A percentile compares a stretch with the other conserved stretches of the same genome.
Evolutionary conservation across 257 asterid species (phyloP).

Genomic region (Cordia subcordata): DNA sequence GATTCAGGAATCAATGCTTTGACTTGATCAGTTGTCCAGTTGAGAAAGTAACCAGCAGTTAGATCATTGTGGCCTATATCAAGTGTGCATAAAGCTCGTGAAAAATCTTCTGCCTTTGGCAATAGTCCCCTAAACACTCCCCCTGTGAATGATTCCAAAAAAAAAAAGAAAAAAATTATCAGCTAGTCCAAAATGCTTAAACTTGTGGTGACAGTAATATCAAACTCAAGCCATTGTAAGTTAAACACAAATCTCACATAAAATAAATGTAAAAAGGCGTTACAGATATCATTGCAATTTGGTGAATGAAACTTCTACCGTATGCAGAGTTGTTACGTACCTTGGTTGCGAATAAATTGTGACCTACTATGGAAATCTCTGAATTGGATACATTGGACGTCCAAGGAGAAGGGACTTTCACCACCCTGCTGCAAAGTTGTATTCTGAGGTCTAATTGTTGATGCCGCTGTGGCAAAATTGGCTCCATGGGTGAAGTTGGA

Average conservation of each 20-base stretch:
- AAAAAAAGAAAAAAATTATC: background rate
- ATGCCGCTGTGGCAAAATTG: conserved; percentile 89
- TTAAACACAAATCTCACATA: too few relatives aligned
- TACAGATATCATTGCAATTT: too few relatives aligned
- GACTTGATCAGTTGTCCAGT: conserved; percentile 72
- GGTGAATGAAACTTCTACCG: too few relatives aligned
- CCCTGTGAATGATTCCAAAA: conserved; percentile 24
- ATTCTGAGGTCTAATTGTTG: conserved; percentile 76
- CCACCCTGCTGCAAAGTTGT: conserved; percentile 72
- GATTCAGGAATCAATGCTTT: conserved; percentile 60
- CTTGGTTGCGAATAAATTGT: conserved; percentile 40
- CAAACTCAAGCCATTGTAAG: too few relatives aligned
- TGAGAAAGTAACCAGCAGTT: conserved; percentile 65
- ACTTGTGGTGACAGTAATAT: too few relatives aligned
- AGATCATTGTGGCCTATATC: conserved; percentile 91
- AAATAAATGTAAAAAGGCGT: too few relatives aligned
- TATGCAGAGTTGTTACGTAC: conserved; percentile 13
- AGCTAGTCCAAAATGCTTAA: too few relatives aligned
- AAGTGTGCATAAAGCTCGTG: conserved; percentile 60
- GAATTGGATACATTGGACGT: conserved; percentile 54
- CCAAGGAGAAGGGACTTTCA: conserved; percentile 71
- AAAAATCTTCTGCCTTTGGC: conserved; percentile 46
- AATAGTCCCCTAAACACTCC: conserved; percentile 40
- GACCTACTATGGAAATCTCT: conserved; percentile 62
- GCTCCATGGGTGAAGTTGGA: conserved; percentile 84